A percentile compares a stretch with the other conserved stretches of the same genome.
Conservation (phyloP, 2,329 filamentous ascomycete genomes). For the Golovinomyces cichoracearum region DNA sequence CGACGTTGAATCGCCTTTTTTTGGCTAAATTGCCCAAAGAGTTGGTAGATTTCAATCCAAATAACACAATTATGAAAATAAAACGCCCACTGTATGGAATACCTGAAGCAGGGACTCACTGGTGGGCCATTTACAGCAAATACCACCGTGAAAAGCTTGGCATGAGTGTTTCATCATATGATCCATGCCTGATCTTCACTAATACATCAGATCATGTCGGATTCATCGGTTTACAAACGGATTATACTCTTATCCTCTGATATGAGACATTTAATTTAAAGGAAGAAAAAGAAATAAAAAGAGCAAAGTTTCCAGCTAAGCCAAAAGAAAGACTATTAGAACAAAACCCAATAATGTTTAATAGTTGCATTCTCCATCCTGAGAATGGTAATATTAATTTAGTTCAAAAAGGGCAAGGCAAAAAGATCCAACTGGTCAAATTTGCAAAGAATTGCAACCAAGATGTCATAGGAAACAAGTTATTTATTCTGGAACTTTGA, state of each 20-base stretch:
- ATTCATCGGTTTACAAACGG: conserved; percentile 1
- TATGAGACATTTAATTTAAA: not conserved
- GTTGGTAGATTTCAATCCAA: not conserved
- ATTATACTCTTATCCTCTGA: not conserved
- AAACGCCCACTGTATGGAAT: not conserved
- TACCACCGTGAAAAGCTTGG: not conserved
- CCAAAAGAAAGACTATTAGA: not conserved
- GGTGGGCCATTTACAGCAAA: not conserved
- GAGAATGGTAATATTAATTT: not conserved
- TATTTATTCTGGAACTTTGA: no score
- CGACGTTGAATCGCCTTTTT: not conserved
- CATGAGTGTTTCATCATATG: not conserved
- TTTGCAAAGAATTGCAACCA: no score
- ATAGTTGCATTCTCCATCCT: not conserved
- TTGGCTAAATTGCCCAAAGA: not conserved
- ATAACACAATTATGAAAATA: not conserved
- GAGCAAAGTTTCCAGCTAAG: not conserved
- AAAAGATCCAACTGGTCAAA: not conserved
- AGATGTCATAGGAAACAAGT: no score
- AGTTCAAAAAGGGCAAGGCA: not conserved
- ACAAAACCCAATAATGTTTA: not conserved
- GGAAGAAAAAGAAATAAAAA: not conserved
- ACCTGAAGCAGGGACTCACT: conserved; percentile 2
- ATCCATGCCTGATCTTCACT: not conserved
- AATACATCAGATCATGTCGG: not conserved